Percentiles rank a stretch among this genome's conserved stretches.
Conservation (phyloP, 305 asterid species). For the Fraxinus albicans region DNA sequence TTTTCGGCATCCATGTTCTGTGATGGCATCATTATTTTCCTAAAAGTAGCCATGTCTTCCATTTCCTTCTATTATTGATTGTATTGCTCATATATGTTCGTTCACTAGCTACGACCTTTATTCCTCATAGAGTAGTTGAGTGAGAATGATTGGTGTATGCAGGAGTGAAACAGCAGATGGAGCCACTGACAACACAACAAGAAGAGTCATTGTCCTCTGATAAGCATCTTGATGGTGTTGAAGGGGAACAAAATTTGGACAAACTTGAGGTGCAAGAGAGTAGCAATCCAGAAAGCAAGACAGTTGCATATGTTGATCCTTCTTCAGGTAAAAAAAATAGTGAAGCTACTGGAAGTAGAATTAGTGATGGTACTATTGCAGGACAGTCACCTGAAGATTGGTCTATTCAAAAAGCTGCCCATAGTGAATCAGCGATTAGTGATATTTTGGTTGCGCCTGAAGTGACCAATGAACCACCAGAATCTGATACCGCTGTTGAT, state of each 20-base stretch:
- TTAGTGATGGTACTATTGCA: constrained; percentile 37
- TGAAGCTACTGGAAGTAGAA: constrained; percentile 43
- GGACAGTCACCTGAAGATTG: constrained; percentile 40
- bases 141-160: constrained; percentile 16
- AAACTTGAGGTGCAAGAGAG: constrained; percentile 42
- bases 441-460: constrained; percentile 43
- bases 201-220: constrained; percentile 52
- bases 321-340: constrained; percentile 32
- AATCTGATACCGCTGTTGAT: constrained; percentile 35
- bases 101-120: neutral
- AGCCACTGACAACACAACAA: constrained; percentile 57
- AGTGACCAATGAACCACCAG: constrained; percentile 38
- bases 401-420: constrained; percentile 31
- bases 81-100: neutral
- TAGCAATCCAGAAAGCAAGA: constrained; percentile 37
- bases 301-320: constrained; percentile 42
- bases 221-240: constrained; percentile 35
- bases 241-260: constrained; percentile 36
- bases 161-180: constrained; percentile 62
- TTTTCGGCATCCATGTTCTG: neutral
- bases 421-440: constrained; percentile 37
- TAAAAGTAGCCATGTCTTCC: neutral
- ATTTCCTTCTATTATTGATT: neutral
- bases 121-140: neutral
- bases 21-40: neutral